phyloP scores from a whole-genome alignment of 2,329 filamentous ascomycete species.

The Phialocephala sp. region DNA sequence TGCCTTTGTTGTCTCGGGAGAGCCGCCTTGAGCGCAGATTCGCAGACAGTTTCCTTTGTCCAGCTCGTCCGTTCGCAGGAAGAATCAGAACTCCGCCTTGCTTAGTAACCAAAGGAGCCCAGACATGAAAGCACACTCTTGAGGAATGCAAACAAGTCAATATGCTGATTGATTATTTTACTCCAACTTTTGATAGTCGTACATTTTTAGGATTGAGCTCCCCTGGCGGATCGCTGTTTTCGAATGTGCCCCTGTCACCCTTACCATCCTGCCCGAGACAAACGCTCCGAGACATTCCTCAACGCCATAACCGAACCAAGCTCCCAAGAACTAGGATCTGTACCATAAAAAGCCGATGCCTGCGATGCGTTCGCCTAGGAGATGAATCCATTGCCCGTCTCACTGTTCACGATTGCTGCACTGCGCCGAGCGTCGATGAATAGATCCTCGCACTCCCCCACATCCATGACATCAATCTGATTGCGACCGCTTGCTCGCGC shows the following conservation, averaged over 20 bases:
- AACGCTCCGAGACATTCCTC: slow-evolving; percentile 35
- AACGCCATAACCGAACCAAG: slow-evolving; percentile 31
- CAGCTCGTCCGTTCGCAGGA: slow-evolving; percentile 34
- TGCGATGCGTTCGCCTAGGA: slow-evolving; percentile 36
- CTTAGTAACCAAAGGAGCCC: slow-evolving; percentile 28
- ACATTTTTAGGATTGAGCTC: slow-evolving; percentile 29
- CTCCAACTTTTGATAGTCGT: slow-evolving; percentile 31
- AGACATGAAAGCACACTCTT: slow-evolving; percentile 22
- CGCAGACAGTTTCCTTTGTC: slow-evolving; percentile 41
- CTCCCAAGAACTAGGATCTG: slow-evolving; percentile 21
- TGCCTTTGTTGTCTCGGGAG: slow-evolving; percentile 45
- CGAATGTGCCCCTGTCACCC: slow-evolving; percentile 17
- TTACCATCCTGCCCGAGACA: slow-evolving; percentile 24
- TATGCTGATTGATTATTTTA: slow-evolving; percentile 26
- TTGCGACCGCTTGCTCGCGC: slow-evolving; percentile 81
- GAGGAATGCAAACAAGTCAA: slow-evolving; percentile 29
- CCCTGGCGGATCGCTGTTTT: slow-evolving; percentile 27
- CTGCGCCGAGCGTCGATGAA: slow-evolving; percentile 85
- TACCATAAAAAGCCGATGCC: slow-evolving; percentile 24
- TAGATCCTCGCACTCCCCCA: slow-evolving; percentile 81
- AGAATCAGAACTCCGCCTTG: slow-evolving; percentile 20
- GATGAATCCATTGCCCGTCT: slow-evolving; percentile 65
- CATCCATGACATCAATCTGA: slow-evolving; percentile 78
- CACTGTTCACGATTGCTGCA: slow-evolving; percentile 69
- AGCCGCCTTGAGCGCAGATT: slow-evolving; percentile 37